Conservation (phyloP, 2,329 filamentous ascomycete species). For the Alternaria angustiovoidea region DNA sequence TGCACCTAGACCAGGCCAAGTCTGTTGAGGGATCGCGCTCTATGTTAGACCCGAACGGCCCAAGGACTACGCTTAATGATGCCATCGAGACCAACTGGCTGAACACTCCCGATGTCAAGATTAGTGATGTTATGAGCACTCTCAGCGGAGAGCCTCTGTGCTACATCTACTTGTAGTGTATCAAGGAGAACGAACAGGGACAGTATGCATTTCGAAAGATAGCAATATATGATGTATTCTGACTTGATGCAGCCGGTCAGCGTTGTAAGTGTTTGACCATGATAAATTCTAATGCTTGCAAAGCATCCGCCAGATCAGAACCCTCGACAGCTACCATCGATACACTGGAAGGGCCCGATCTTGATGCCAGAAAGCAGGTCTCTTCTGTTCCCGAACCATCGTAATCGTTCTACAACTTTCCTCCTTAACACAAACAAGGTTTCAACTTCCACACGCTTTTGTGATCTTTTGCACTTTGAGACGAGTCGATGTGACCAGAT, state of each 20-base stretch:
- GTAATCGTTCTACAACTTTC: not conserved
- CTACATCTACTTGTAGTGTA: constrained; percentile 51
- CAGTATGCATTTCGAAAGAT: not conserved
- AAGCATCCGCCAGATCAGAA: not conserved
- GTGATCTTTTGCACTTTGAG: not conserved
- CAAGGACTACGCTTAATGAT: constrained; percentile 57
- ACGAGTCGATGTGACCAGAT: not conserved
- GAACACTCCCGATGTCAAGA: constrained; percentile 36
- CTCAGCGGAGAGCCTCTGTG: constrained; percentile 54
- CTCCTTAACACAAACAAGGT: not conserved
- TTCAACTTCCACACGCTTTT: not conserved
- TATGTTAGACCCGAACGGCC: constrained; percentile 51
- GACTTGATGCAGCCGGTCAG: not conserved
- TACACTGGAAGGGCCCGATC: not conserved
- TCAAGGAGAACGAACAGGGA: not conserved
- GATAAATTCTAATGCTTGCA: not conserved
- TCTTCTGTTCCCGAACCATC: not conserved
- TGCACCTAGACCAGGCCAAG: constrained; percentile 20
- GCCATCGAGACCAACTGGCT: constrained; percentile 50
- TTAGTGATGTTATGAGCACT: constrained; percentile 53
- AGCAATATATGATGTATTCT: not conserved
- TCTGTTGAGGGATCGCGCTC: constrained; percentile 50
- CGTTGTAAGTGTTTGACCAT: not conserved
- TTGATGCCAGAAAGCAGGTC: not conserved
- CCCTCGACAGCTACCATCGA: not conserved